These are phyloP conservation scores for Cutaneotrichosporon sp. DNA, from an alignment of 1,284 basidiomycete genomes.

Conservation along the genomic window DNA sequence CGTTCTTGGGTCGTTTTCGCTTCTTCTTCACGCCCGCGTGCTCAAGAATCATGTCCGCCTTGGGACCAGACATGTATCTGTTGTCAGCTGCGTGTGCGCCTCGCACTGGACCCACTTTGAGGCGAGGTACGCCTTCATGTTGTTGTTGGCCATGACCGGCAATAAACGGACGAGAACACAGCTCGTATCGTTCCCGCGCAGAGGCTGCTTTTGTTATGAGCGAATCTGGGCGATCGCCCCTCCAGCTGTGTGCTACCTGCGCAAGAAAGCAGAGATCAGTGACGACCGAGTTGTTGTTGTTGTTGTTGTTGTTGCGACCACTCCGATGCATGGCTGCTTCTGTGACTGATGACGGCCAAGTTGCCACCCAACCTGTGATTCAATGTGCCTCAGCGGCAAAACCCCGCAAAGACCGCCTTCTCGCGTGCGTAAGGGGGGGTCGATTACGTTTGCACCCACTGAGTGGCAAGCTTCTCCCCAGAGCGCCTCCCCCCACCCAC, in stretches of 20 bases:
- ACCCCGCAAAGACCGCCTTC: conserved; percentile 7
- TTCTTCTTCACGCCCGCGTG: conserved; percentile 56
- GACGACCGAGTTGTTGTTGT: neutral
- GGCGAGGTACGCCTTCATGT: conserved; percentile 53
- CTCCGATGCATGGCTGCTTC: too few species aligned
- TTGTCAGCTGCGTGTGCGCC: conserved; percentile 3
- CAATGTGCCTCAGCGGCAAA: conserved; percentile 19
- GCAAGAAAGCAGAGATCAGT: too few species aligned
- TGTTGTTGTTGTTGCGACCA: neutral
- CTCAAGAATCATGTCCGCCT: conserved; percentile 89
- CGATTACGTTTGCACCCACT: too few species aligned
- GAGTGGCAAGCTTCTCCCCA: too few species aligned
- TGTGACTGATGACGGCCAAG: too few species aligned
- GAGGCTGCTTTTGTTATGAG: too few species aligned
- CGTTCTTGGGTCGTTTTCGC: conserved; percentile 64
- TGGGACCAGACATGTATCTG: conserved; percentile 90
- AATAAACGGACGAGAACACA: too few species aligned
- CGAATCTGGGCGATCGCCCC: neutral
- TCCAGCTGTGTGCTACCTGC: too few species aligned
- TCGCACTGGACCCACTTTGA: conserved; percentile 39
- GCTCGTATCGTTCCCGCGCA: too few species aligned
- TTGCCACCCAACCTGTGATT: conserved; percentile 8
- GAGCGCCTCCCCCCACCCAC: too few species aligned
- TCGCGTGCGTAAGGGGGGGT: too few species aligned
- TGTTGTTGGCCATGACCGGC: conserved; percentile 46